These are phyloP conservation scores for Penicillium brasilianum DNA, from an alignment of 2,329 filamentous ascomycete genomes.

Conservation along the genomic window DNA sequence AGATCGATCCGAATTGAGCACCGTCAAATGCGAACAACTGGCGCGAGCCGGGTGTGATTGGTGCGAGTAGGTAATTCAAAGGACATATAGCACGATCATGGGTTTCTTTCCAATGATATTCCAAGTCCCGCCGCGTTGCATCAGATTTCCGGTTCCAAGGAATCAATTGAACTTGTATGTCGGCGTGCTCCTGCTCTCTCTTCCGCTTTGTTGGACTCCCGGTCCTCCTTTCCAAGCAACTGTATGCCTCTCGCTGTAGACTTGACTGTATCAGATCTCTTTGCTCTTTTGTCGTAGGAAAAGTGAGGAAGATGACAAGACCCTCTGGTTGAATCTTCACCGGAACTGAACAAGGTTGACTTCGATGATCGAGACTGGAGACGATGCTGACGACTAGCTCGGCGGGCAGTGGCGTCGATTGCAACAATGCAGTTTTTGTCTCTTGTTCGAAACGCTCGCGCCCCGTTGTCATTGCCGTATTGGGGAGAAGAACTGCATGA, in stretches of 20 bases:
- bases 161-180: neutral
- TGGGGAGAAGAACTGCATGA: slow-evolving; percentile 5
- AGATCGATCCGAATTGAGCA: neutral
- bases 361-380: neutral
- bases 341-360: neutral
- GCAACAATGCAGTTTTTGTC: neutral
- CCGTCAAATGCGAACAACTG: neutral
- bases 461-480: slow-evolving; percentile 1
- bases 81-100: slow-evolving; percentile 1
- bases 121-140: slow-evolving; percentile 6
- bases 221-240: neutral
- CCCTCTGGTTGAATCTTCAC: neutral
- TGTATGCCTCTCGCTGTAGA: neutral
- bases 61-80: slow-evolving; percentile 3
- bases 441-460: neutral
- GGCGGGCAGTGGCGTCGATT: slow-evolving; percentile 4
- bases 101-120: neutral
- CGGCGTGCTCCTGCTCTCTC: neutral
- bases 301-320: slow-evolving; percentile 7
- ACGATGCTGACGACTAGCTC: slow-evolving; percentile 7
- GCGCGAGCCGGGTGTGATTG: neutral
- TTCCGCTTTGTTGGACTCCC: neutral
- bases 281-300: slow-evolving; percentile 1
- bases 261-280: neutral
- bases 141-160: slow-evolving; percentile 2